A percentile compares a stretch with the other conserved stretches of the same genome.
phyloP scores from a whole-genome alignment of 1,139 yeast species.

The Nakaseomyces bracarensis region DNA sequence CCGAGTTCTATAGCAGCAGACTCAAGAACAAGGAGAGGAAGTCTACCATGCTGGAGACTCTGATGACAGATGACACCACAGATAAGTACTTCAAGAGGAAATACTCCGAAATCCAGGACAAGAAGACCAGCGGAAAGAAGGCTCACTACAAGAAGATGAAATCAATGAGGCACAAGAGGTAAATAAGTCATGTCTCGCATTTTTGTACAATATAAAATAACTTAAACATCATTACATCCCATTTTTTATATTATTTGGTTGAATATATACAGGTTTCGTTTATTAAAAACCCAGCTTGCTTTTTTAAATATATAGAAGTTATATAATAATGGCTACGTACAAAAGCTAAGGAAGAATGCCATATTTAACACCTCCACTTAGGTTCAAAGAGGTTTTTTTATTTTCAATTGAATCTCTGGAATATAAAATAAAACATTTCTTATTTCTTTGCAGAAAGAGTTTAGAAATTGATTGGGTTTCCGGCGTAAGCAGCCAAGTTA shows the following conservation, averaged over 20 bases:
- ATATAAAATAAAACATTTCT: background rate
- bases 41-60: constrained; percentile 69
- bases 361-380: too few species aligned
- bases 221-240: too few species aligned
- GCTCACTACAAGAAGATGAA: constrained; percentile 58
- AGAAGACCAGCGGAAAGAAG: constrained; percentile 70
- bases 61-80: constrained; percentile 64
- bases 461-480: constrained; percentile 75
- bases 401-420: too few species aligned
- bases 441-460: background rate
- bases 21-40: constrained; percentile 66
- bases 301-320: too few species aligned
- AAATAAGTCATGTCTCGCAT: background rate
- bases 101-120: constrained; percentile 67
- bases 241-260: too few species aligned
- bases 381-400: too few species aligned
- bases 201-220: too few species aligned
- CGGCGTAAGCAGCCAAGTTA: constrained; percentile 79
- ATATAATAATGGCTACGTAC: background rate
- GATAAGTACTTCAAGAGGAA: constrained; percentile 76
- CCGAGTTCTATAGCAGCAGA: constrained; percentile 70
- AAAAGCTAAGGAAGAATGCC: background rate
- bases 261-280: background rate
- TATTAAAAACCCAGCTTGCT: too few species aligned
- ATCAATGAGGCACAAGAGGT: constrained; percentile 31